Evolutionary conservation across 2,329 filamentous ascomycete species (phyloP), one percentile per base, ranked within the genome.

Genomic region (Lithohypha guttulata): DNA sequence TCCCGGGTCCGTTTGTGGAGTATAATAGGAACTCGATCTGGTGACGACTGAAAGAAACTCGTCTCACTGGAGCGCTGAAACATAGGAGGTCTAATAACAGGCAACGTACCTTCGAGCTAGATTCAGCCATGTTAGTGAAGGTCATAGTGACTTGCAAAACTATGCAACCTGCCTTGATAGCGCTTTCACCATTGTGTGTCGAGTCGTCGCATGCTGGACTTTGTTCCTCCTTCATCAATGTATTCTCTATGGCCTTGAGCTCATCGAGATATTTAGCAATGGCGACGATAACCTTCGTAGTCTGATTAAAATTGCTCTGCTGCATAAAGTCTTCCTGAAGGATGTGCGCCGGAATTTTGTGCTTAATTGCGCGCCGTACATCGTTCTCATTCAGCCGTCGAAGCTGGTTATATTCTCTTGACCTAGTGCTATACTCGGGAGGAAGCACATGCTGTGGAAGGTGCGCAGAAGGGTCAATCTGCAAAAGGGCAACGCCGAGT

Each of bases 291-390:
- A 35, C 21, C 25, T 38, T 38, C 4, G 35, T 29, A 9, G 35
- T 38, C 13, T n/a, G 15, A 31, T 38, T 38, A 18, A 29, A 38
- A 15, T 29, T 13, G n/a, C 22, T 38, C 25, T n/a, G 13, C 4
- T 29, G 6, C 25, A 29, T 14, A 9, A 11, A 18, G 6, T 8
- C 8, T n/a, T 35, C 15, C 15, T 30, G 15, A 5, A 20, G 25
- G n/a, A 31, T 19, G 7, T 28, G 23, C 15, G n/a, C 19, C n/a
- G 27, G 14, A n/a, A 29, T 29, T n/a, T n/a, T 28, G 9, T 28
- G 10, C 14, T 11, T 20, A 23, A 38, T 20, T 6, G 4, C 13
- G 5, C 21, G 15, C 4, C 25, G 6, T 3, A 23, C 35, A 20
- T 29, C 26, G 9, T 10, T 7, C 27, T 38, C 35, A 15, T 31